Base-by-base conservation (phyloP, 2,329 filamentous ascomycete genomes). In the Diaporthe amygdali region DNA sequence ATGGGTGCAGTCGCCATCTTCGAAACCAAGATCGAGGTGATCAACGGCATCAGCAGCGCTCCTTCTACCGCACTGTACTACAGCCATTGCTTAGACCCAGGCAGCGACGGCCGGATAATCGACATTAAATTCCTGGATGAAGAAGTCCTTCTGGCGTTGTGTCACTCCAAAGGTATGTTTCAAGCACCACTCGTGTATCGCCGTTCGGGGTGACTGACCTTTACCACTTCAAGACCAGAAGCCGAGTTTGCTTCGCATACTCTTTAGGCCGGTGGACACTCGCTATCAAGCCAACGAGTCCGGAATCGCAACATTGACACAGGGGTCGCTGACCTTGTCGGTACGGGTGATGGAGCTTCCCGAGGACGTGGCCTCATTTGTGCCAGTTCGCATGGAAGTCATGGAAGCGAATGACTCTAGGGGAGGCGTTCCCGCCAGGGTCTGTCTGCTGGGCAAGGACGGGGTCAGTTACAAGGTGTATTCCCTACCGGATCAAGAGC, bases 111-210 rank as follows among this genome's bases (percentile, higher is more conserved):
- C 14, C 81, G 79, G n/a, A 80, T 91, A 20, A 79, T 89, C 25
- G 91, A 94, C 77, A 79, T 92, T 17, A 91, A 92, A 77, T 94
- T 95, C 76, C 85, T 93, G 52, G 86, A 92, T 75, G 89, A 92
- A 69, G 80, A 85, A 15, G 85, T 82, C 0, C 78, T 95, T 2
- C 84, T 94, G 67, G 75, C 93, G 1, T 85, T 95, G 2, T 88
- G 87, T 80, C 77, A 78, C 52, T 74, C 66, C 30, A 77, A 78
- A 76, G 82, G 86, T 84, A 76, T 49, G 59, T 14, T 5, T 17
- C 4, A 27, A 37, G 2, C 14, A 12, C 12, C 8, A 20, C 17
- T 25, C 44, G 25, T 9, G 7, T 20, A n/a, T 37, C 12, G 15
- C 8, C 8, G n/a, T n/a, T 30, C n/a, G 14, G 6, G 8, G 37